These are phyloP conservation scores for Podila horticola DNA, from an alignment of 192 early-diverging fungal genomes.

Conservation along the genomic window DNA sequence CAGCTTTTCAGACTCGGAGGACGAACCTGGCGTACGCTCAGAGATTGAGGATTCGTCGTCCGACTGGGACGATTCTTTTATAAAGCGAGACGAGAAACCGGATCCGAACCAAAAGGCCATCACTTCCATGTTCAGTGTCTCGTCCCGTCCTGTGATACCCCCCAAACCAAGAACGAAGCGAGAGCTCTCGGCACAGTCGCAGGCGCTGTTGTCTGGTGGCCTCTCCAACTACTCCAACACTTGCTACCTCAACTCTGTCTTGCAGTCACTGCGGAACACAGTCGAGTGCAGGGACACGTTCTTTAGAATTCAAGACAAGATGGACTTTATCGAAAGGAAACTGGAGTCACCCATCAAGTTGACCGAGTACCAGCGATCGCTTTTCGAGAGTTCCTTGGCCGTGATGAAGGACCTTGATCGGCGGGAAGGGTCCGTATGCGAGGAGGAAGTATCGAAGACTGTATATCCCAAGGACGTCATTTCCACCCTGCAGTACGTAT, in stretches of 20 bases:
- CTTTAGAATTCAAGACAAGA: slow-evolving; percentile 19
- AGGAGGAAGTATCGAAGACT: not conserved
- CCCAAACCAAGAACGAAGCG: slow-evolving; percentile 9
- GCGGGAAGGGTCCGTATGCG: not conserved
- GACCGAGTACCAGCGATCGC: slow-evolving; percentile 13
- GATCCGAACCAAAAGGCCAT: slow-evolving; percentile 45
- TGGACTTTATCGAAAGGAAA: not conserved
- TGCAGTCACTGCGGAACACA: slow-evolving; percentile 30
- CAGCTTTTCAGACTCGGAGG: slow-evolving; percentile 26
- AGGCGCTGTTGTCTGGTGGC: slow-evolving; percentile 28
- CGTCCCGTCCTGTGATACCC: not conserved
- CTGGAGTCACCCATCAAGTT: not conserved
- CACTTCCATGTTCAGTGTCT: slow-evolving; percentile 32
- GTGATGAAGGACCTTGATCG: slow-evolving; percentile 5
- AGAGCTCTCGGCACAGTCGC: slow-evolving; percentile 9
- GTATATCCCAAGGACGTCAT: slow-evolving; percentile 34
- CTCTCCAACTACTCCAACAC: slow-evolving; percentile 37
- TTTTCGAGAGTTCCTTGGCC: slow-evolving; percentile 11
- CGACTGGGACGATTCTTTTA: slow-evolving; percentile 20
- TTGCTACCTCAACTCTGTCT: slow-evolving; percentile 44
- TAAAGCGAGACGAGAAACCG: slow-evolving; percentile 16
- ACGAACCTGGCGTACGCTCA: not conserved
- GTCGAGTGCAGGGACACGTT: slow-evolving; percentile 11
- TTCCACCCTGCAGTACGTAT: slow-evolving; percentile 21
- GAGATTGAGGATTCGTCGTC: slow-evolving; percentile 3